phyloP scores from a whole-genome alignment of 768 basidiomycete species.

The Suillus occidentalis region DNA sequence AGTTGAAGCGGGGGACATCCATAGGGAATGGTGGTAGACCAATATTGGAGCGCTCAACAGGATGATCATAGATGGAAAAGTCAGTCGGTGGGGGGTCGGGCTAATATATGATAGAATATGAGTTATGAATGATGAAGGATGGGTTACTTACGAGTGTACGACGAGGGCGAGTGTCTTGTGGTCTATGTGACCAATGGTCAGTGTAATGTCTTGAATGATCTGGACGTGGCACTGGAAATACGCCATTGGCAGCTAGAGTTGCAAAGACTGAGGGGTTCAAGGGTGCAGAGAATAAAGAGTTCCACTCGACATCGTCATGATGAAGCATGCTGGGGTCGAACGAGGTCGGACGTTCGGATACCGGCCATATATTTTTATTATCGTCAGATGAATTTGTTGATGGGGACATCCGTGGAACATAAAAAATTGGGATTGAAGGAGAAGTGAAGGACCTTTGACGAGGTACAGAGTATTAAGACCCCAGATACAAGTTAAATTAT shows the following conservation, averaged over 20 bases:
- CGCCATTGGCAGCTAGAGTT: constrained; percentile 59
- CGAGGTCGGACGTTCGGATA: constrained; percentile 33
- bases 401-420: neutral
- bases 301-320: constrained; percentile 44
- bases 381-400: constrained; percentile 1
- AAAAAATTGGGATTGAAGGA: neutral
- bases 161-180: neutral
- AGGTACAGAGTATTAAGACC: constrained; percentile 6
- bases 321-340: constrained; percentile 25
- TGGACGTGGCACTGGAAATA: constrained; percentile 41
- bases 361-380: constrained; percentile 34
- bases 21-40: constrained; percentile 75
- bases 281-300: constrained; percentile 57
- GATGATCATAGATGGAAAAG: constrained; percentile 27
- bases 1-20: constrained; percentile 75
- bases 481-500: constrained; percentile 9
- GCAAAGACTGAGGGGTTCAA: constrained; percentile 62
- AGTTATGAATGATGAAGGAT: too few species aligned
- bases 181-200: constrained; percentile 29
- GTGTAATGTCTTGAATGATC: constrained; percentile 13
- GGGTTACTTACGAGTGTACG: neutral
- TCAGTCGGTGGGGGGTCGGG: constrained; percentile 16
- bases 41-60: constrained; percentile 50
- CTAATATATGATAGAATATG: too few species aligned
- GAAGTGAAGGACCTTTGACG: neutral